phyloP scores from a whole-genome alignment of 352 stramenopile genomes.

The Phytophthora pinifolia region DNA sequence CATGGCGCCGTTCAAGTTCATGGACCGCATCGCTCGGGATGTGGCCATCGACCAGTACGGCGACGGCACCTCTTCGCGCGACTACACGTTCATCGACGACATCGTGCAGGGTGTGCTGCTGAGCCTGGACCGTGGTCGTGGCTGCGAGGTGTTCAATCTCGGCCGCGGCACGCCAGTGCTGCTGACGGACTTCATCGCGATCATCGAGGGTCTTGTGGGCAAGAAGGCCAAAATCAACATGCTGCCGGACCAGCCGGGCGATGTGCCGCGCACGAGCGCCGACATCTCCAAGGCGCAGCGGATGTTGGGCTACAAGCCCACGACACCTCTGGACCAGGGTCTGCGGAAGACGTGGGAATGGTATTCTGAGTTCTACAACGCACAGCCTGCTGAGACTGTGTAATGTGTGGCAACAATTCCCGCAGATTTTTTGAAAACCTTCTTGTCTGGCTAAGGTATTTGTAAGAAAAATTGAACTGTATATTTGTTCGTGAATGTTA shows the following conservation, averaged over 20 bases:
- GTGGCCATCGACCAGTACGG: conserved; percentile 96
- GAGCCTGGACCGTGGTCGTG: conserved; percentile 59
- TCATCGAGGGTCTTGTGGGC: conserved; percentile 93
- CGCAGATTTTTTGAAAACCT: no score
- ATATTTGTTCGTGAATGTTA: no score
- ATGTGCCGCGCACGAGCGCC: conserved; percentile 96
- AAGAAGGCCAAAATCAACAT: conserved; percentile 95
- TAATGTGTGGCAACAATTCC: no score
- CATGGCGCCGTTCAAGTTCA: conserved; percentile 99
- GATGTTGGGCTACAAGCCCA: conserved; percentile 95
- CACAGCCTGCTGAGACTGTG: neutral
- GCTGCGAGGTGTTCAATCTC: conserved; percentile 97
- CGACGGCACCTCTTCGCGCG: conserved; percentile 92
- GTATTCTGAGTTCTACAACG: conserved; percentile 85
- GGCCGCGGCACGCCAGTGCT: conserved; percentile 92
- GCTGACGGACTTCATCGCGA: conserved; percentile 94
- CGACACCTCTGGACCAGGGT: conserved; percentile 91
- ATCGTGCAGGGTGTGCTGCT: conserved; percentile 96
- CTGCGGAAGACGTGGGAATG: conserved; percentile 93
- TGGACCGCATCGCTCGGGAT: conserved; percentile 92
- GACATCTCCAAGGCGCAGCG: conserved; percentile 95
- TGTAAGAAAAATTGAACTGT: no score
- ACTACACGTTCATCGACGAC: conserved; percentile 99
- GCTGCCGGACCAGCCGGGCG: conserved; percentile 94
- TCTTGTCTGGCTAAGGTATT: no score